Conservation (phyloP, 345 rosid species). For the Populus davidiana region DNA sequence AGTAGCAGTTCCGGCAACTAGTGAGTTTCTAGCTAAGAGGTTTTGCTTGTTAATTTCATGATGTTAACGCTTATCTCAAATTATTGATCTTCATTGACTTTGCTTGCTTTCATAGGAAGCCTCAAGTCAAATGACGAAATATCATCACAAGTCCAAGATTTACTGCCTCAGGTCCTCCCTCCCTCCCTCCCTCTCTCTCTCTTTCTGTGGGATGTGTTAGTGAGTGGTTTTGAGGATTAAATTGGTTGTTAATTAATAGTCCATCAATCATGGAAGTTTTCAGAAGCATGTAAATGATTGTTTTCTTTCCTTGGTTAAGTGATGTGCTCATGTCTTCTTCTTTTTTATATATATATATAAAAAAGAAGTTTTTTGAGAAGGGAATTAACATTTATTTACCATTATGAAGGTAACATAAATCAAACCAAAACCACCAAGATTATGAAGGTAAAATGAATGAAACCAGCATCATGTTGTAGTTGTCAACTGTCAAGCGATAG, state of each 20-base stretch:
- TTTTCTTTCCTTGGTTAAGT: neutral
- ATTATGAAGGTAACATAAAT: too few species aligned
- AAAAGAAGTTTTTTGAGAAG: neutral
- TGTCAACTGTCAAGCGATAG: neutral
- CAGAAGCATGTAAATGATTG: neutral
- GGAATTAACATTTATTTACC: neutral
- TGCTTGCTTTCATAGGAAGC: slow-evolving; percentile 34
- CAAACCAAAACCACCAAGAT: too few species aligned
- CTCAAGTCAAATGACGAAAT: slow-evolving; percentile 30
- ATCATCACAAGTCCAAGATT: slow-evolving; percentile 21
- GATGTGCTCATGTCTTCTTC: neutral
- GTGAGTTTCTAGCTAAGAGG: slow-evolving; percentile 9
- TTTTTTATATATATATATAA: too few species aligned
- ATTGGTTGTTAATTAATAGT: too few species aligned
- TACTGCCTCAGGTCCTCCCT: slow-evolving; percentile 35
- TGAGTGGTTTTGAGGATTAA: neutral
- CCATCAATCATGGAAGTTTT: too few species aligned
- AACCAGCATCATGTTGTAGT: neutral
- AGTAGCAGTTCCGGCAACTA: slow-evolving; percentile 26
- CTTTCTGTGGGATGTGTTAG: neutral
- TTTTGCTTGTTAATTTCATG: neutral
- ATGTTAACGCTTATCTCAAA: neutral
- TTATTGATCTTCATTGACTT: neutral
- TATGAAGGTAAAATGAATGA: too few species aligned
- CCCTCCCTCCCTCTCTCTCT: neutral